Evolutionary conservation across 2,329 filamentous ascomycete genomes (phyloP).

Genomic region (Alternaria brassicae): DNA sequence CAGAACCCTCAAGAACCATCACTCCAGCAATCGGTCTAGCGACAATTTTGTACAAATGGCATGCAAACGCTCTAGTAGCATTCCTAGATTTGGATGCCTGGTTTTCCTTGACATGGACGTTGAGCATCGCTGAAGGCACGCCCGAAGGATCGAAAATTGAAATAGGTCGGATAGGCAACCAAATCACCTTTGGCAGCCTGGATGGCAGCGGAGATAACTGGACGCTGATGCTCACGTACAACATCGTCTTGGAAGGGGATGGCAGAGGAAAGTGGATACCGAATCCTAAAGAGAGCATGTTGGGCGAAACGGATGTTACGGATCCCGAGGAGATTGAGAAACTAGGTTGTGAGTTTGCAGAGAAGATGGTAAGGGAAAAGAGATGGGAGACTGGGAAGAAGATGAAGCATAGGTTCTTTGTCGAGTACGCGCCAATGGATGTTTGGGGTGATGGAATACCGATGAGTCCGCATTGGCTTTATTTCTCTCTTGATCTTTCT

Average conservation of each 20-base stretch:
- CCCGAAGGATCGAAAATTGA: conserved; percentile 23
- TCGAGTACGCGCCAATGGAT: conserved; percentile 38
- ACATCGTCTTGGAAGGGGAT: conserved; percentile 6
- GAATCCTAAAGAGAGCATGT: conserved; percentile 31
- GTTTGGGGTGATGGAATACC: conserved; percentile 35
- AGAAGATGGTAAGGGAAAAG: conserved; percentile 5
- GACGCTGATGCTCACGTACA: conserved; percentile 32
- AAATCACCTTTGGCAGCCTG: conserved; percentile 33
- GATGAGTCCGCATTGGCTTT: conserved; percentile 35
- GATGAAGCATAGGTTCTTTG: conserved; percentile 25
- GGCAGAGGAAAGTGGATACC: conserved; percentile 27
- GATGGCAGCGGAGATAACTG: conserved; percentile 26
- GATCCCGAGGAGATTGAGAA: conserved; percentile 17
- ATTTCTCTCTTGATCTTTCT: conserved; percentile 16
- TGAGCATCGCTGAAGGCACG: conserved; percentile 14
- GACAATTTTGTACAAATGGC: conserved; percentile 31
- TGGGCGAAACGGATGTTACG: conserved; percentile 23
- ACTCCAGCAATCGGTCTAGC: conserved; percentile 24
- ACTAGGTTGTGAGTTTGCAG: conserved; percentile 7
- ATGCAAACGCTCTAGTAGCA: conserved; percentile 23
- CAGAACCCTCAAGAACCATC: conserved; percentile 1
- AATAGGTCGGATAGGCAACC: conserved; percentile 31
- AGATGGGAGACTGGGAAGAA: conserved; percentile 28
- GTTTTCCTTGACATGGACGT: conserved; percentile 34
- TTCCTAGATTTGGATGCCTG: conserved; percentile 35